Percentiles rank a stretch among this genome's conserved stretches.
Conservation (phyloP, 2,329 filamentous ascomycete genomes). For the Zelopaecilomyces penicillatus region DNA sequence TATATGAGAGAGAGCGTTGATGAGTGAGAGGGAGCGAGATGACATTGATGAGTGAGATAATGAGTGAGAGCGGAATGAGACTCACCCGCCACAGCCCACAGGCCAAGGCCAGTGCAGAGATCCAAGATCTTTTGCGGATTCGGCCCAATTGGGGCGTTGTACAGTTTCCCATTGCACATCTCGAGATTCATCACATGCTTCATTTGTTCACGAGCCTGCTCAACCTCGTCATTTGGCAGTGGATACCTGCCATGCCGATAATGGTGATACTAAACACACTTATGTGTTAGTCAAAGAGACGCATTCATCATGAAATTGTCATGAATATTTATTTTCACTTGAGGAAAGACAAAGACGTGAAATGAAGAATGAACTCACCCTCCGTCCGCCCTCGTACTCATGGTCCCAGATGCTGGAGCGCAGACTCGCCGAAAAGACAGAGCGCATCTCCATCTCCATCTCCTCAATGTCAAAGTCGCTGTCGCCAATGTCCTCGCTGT, state of each 20-base stretch:
- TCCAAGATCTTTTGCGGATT: conserved; percentile 29
- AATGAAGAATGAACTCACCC: conserved; percentile 3
- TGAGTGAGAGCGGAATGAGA: not conserved
- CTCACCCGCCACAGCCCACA: conserved; percentile 35
- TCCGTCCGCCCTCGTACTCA: conserved; percentile 8
- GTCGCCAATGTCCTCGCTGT: conserved; percentile 4
- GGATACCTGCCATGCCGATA: conserved; percentile 27
- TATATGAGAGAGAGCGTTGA: not conserved
- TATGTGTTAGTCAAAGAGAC: not conserved
- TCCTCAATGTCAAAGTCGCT: not conserved
- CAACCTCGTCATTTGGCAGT: conserved; percentile 31
- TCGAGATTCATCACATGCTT: conserved; percentile 30
- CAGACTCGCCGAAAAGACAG: conserved; percentile 3
- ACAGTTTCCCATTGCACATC: conserved; percentile 27
- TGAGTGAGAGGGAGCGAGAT: not conserved
- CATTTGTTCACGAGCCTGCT: conserved; percentile 32
- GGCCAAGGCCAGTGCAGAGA: conserved; percentile 26
- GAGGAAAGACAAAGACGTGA: not conserved
- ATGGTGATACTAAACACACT: conserved; percentile 20
- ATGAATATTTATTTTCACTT: not conserved
- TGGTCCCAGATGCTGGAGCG: conserved; percentile 9
- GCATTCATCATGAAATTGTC: not conserved
- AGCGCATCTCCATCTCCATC: not conserved
- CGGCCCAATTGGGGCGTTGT: conserved; percentile 31
- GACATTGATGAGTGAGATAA: not conserved